Evolutionary conservation across 2,329 filamentous ascomycete species (phyloP), one percentile per base, ranked within the genome.

Genomic region (Harringtonia aguacate): DNA sequence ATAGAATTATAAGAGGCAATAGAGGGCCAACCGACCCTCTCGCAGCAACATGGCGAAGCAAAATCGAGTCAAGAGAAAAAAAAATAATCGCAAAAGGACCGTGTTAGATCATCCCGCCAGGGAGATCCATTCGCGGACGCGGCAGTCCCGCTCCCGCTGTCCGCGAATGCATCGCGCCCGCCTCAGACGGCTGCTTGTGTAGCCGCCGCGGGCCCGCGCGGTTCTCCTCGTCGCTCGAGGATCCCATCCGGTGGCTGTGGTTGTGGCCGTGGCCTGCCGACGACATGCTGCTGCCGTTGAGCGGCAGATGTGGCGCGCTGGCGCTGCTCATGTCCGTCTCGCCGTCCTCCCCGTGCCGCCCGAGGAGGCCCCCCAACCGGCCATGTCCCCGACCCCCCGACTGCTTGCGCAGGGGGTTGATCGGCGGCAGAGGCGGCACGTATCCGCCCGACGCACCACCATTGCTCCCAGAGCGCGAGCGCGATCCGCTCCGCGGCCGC

Each of bases 401-500:
- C 39, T 62, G 59, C 38, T 61, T 63, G 10, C 75, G 68, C 39
- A 72, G 66, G 24, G 75, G 75, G 53, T 79, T 79, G 55, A 79
- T 73, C 2, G 75, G 74, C 3, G 75, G 75, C 30, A 79, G 41
- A 3, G 75, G 75, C 3, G 75, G 74, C 3, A 61, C 64, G 22
- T 54, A 46, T 17, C 55, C 52, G 6, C 21, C 30, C 21, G 29
- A 4, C 12, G 53, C 57, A 7, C 56, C 55, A 38, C n/a, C n/a
- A 10, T 63, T 63, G 50, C 64, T 66, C 28, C 60, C 61, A 4
- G 60, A 59, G 4, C 62, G 58, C 4, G 60, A 57, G 24, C 67
- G 61, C n/a, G 62, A 60, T n/a, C 57, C 61, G 50, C 56, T 59
- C 31, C 58, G 58, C 5, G 60, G 61, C n/a, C 59, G 56, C 30